A percentile compares a stretch with the other conserved stretches of the same genome.
Evolutionary conservation across 1,284 basidiomycete species (phyloP).

Genomic region (Malassezia slooffiae): DNA sequence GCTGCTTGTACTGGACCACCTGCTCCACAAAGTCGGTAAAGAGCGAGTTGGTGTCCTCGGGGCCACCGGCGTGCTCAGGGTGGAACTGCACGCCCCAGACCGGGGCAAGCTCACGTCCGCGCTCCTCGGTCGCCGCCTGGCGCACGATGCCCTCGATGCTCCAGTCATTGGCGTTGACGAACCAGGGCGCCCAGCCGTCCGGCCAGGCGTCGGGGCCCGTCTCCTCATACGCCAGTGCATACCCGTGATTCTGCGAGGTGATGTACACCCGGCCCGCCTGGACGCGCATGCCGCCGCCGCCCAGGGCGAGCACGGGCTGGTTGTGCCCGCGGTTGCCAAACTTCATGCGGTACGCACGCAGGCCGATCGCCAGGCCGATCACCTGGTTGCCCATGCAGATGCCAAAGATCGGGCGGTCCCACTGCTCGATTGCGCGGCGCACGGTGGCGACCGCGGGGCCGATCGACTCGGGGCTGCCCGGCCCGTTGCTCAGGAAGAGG

Average conservation of each 20-base stretch:
- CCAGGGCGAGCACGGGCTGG: slow-evolving; percentile 88
- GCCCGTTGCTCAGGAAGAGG: slow-evolving; percentile 90
- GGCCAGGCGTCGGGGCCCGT: slow-evolving; percentile 31
- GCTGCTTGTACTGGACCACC: slow-evolving; percentile 30
- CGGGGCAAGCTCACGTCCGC: slow-evolving; percentile 20
- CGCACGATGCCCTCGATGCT: slow-evolving; percentile 42
- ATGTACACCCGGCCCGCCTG: slow-evolving; percentile 93
- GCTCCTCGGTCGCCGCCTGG: slow-evolving; percentile 12
- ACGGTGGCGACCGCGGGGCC: slow-evolving; percentile 72
- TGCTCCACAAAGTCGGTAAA: slow-evolving; percentile 44
- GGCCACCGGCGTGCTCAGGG: slow-evolving; percentile 43
- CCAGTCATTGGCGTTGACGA: slow-evolving; percentile 45
- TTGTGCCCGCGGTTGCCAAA: slow-evolving; percentile 99
- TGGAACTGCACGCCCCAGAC: slow-evolving; percentile 46
- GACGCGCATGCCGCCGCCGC: slow-evolving; percentile 70
- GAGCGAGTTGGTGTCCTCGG: slow-evolving; percentile 42
- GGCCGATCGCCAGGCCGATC: slow-evolving; percentile 88
- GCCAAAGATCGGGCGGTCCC: slow-evolving; percentile 88
- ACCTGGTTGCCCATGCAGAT: slow-evolving; percentile 82
- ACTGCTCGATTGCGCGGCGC: slow-evolving; percentile 64
- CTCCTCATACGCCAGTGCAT: slow-evolving; percentile 28
- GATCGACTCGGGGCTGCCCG: slow-evolving; percentile 83
- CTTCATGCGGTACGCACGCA: slow-evolving; percentile 92
- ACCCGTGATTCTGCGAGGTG: slow-evolving; percentile 58
- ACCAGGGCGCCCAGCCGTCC: slow-evolving; percentile 42